These are phyloP conservation scores for Xanthoconium separans DNA, from an alignment of 1,284 basidiomycete species.

Conservation along the genomic window DNA sequence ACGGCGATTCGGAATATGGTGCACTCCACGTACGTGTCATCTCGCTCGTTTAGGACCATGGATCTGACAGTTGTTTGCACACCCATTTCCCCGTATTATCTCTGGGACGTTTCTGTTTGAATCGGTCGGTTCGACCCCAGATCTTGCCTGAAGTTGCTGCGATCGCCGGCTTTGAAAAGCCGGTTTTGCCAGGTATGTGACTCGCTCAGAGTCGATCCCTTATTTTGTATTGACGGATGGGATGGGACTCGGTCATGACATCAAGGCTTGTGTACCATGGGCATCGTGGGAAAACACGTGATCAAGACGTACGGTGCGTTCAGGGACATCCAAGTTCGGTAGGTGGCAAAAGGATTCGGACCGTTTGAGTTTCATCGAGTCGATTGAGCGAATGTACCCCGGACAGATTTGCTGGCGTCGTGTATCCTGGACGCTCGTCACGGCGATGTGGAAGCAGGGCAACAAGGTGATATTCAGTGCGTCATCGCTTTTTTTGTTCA, in stretches of 20 bases:
- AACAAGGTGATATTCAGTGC: slow-evolving; percentile 89
- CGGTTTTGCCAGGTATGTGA: slow-evolving; percentile 68
- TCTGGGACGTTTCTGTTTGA: not conserved
- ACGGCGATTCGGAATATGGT: slow-evolving; percentile 74
- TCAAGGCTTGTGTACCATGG: slow-evolving; percentile 85
- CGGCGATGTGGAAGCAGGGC: slow-evolving; percentile 98
- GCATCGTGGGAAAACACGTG: slow-evolving; percentile 92
- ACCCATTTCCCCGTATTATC: not conserved
- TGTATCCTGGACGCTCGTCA: slow-evolving; percentile 92
- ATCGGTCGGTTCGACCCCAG: slow-evolving; percentile 36
- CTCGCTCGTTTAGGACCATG: not conserved
- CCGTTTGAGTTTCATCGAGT: not conserved
- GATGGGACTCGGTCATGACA: not conserved
- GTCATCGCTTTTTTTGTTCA: slow-evolving; percentile 30
- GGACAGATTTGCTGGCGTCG: slow-evolving; percentile 78
- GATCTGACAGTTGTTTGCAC: slow-evolving; percentile 9
- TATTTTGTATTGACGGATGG: not conserved
- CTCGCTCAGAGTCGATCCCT: not conserved
- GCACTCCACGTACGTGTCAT: slow-evolving; percentile 73
- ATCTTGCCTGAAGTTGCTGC: slow-evolving; percentile 93
- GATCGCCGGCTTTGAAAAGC: slow-evolving; percentile 93
- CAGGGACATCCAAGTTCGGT: slow-evolving; percentile 96
- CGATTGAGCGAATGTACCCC: not conserved
- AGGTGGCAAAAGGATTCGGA: slow-evolving; percentile 24
- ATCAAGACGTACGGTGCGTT: slow-evolving; percentile 83